Evolutionary conservation across 441 rosid species (phyloP).

Genomic region (Gossypium schwendimanii): DNA sequence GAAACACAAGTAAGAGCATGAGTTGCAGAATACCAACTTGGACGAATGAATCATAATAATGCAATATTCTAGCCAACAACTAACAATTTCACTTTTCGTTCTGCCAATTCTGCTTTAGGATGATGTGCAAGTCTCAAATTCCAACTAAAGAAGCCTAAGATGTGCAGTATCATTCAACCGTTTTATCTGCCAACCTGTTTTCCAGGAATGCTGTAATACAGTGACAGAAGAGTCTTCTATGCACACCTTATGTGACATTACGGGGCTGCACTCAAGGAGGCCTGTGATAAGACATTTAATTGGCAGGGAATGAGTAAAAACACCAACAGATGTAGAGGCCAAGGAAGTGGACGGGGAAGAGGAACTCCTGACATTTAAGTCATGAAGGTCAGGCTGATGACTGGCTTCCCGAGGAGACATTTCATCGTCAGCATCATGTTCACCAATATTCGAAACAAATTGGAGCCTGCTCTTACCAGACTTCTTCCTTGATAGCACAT

Average conservation of each 20-base stretch:
- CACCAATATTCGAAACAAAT: slow-evolving; percentile 52
- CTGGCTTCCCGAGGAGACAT: slow-evolving; percentile 48
- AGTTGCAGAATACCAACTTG: slow-evolving; percentile 16
- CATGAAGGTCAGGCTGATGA: slow-evolving; percentile 38
- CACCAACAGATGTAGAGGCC: slow-evolving; percentile 44
- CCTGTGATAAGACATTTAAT: slow-evolving; percentile 81
- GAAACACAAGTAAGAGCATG: slow-evolving; percentile 19
- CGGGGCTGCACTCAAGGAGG: slow-evolving; percentile 70
- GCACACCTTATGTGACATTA: slow-evolving; percentile 62
- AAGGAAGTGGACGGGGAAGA: slow-evolving; percentile 32
- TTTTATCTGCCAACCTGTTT: slow-evolving; percentile 88
- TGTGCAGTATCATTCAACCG: slow-evolving; percentile 78
- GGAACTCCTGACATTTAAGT: slow-evolving; percentile 25
- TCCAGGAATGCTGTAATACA: slow-evolving; percentile 72
- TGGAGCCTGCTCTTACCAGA: slow-evolving; percentile 91
- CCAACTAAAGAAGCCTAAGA: slow-evolving; percentile 69
- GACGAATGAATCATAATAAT: slow-evolving; percentile 7
- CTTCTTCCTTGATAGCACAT: slow-evolving; percentile 53
- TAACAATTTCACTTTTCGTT: slow-evolving; percentile 12
- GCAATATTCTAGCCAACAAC: slow-evolving; percentile 13
- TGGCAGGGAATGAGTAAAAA: slow-evolving; percentile 73
- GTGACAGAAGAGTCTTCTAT: slow-evolving; percentile 87
- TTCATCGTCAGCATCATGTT: slow-evolving; percentile 69
- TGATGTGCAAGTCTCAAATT: slow-evolving; percentile 2
- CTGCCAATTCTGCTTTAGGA: neutral